Percentiles rank a stretch among this genome's conserved stretches.
These are phyloP conservation scores for Eucalyptus caleyi DNA, from an alignment of 345 rosid genomes.

Conservation along the genomic window DNA sequence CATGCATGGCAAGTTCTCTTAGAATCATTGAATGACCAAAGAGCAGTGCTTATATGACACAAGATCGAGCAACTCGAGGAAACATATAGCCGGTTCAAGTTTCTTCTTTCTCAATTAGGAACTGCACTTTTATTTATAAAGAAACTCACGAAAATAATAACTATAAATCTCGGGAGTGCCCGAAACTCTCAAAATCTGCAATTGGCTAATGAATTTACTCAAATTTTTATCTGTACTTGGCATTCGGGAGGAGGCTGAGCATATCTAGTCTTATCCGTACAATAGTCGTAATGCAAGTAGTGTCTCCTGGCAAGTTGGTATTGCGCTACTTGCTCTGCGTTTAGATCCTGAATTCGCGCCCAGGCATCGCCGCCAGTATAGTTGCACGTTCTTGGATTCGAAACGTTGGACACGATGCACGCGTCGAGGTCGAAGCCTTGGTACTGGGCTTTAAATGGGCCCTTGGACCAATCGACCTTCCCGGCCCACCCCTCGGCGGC, in stretches of 20 bases:
- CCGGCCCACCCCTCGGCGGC: background rate
- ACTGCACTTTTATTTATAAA: background rate
- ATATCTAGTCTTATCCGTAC: background rate
- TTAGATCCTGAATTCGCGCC: background rate
- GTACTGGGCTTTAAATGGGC: conserved; percentile 16
- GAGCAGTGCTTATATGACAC: background rate
- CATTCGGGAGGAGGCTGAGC: background rate
- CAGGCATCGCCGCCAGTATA: background rate
- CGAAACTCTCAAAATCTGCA: background rate
- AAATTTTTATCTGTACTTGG: background rate
- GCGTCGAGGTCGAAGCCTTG: conserved; percentile 12
- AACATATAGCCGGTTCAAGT: background rate
- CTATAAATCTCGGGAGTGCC: background rate
- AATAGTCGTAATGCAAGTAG: conserved; percentile 17
- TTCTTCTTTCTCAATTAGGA: background rate
- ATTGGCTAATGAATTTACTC: background rate
- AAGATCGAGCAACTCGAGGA: background rate
- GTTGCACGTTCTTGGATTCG: background rate
- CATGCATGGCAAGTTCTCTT: background rate
- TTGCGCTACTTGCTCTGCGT: background rate
- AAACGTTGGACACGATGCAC: background rate
- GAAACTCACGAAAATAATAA: background rate
- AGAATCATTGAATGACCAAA: background rate
- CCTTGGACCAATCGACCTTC: background rate
- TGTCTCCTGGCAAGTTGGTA: background rate